phyloP scores from a whole-genome alignment of 2,329 filamentous ascomycete species.

The Parascedosporium putredinis region DNA sequence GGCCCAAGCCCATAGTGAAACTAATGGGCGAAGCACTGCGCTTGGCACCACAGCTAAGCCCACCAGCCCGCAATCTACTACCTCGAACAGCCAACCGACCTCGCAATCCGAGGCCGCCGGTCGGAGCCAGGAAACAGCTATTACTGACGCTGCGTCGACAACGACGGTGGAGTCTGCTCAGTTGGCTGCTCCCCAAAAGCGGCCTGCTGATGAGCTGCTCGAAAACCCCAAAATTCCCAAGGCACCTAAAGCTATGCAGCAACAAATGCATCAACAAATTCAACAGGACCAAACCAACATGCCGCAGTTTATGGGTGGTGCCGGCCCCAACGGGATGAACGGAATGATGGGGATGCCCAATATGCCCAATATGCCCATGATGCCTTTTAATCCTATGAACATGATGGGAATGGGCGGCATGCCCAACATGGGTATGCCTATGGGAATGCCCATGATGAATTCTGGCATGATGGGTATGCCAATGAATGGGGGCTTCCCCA shows the following conservation, averaged over 20 bases:
- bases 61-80: slow-evolving; percentile 5
- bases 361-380: slow-evolving; percentile 26
- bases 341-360: slow-evolving; percentile 28
- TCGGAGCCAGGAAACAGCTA: slow-evolving; percentile 3
- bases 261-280: slow-evolving; percentile 41
- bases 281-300: slow-evolving; percentile 34
- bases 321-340: slow-evolving; percentile 23
- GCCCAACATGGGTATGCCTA: slow-evolving; percentile 31
- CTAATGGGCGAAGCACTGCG: slow-evolving; percentile 13
- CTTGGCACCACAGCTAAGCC: slow-evolving; percentile 10
- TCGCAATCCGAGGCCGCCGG: neutral
- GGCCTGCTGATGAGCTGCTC: slow-evolving; percentile 63
- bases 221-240: slow-evolving; percentile 55
- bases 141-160: slow-evolving; percentile 1
- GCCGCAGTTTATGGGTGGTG: slow-evolving; percentile 27
- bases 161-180: slow-evolving; percentile 1
- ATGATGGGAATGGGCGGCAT: slow-evolving; percentile 25
- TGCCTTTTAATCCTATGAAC: slow-evolving; percentile 18
- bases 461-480: slow-evolving; percentile 12
- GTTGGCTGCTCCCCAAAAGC: slow-evolving; percentile 55
- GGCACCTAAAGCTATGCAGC: slow-evolving; percentile 55
- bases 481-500: slow-evolving; percentile 17
- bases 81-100: neutral
- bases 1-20: slow-evolving; percentile 6
- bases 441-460: slow-evolving; percentile 10